These are phyloP conservation scores for Raddia distichophylla DNA, from an alignment of 176 grass and related monocot species.

Conservation along the genomic window DNA sequence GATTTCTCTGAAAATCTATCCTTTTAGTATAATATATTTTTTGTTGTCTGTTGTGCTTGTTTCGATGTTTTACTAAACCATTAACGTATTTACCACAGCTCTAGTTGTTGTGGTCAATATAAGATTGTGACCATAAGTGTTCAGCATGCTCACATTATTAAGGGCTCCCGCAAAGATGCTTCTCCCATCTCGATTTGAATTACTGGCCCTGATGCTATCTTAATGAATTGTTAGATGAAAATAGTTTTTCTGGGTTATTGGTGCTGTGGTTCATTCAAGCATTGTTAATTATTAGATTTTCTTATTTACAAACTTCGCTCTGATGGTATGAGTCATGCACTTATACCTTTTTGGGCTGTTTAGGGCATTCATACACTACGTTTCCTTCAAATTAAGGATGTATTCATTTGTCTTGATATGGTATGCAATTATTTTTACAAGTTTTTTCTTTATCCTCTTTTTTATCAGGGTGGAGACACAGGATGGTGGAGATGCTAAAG, in stretches of 20 bases:
- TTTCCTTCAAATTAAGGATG: constrained; percentile 22
- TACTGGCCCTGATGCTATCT: constrained; percentile 5
- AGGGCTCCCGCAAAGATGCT: background rate
- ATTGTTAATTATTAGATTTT: constrained; percentile 28
- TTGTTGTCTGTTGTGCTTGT: background rate
- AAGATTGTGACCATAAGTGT: background rate
- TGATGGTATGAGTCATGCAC: background rate
- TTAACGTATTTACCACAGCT: background rate
- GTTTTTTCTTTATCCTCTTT: constrained; percentile 23
- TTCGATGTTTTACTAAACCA: background rate
- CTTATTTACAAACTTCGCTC: constrained; percentile 27
- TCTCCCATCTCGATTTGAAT: constrained; percentile 7
- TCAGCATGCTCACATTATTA: background rate
- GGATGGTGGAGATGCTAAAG: constrained; percentile 97
- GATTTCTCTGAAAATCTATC: background rate
- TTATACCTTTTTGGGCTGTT: background rate
- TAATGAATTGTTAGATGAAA: constrained; percentile 19
- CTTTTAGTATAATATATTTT: background rate
- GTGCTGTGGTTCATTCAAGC: constrained; percentile 17
- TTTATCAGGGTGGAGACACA: constrained; percentile 96
- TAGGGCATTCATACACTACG: constrained; percentile 2
- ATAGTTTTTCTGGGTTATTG: background rate
- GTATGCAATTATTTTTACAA: constrained; percentile 35
- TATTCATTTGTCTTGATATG: constrained; percentile 16
- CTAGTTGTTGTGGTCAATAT: background rate